Percentiles rank a stretch among this genome's conserved stretches.
Conservation (phyloP, 2,329 filamentous ascomycete genomes). For the Hirsutella minnesotensis region DNA sequence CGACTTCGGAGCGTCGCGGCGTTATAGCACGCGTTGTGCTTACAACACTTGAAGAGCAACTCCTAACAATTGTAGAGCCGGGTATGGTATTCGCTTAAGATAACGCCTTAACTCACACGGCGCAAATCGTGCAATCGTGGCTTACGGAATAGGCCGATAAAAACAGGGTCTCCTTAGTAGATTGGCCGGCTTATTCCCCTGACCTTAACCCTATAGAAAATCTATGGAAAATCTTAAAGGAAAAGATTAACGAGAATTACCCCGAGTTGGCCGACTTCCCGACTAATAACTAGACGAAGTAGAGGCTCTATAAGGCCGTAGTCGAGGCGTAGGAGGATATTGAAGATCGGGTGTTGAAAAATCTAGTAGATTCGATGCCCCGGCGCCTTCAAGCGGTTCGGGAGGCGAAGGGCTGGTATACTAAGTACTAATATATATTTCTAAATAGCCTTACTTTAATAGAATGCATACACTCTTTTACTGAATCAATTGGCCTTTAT, state of each 20-base stretch:
- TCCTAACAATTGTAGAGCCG: too few relatives aligned
- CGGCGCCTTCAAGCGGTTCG: neutral
- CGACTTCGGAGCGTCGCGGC: too few relatives aligned
- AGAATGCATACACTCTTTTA: too few relatives aligned
- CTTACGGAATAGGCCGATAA: neutral
- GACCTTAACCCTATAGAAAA: too few relatives aligned
- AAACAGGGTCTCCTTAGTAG: constrained; percentile 1
- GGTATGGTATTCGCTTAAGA: too few relatives aligned
- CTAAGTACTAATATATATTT: neutral
- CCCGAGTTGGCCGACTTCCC: constrained; percentile 1
- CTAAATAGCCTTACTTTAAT: too few relatives aligned
- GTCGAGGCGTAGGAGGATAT: too few relatives aligned
- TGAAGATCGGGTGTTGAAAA: constrained; percentile 4
- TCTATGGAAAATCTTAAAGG: constrained; percentile 5
- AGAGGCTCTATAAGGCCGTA: too few relatives aligned
- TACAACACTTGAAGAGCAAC: too few relatives aligned
- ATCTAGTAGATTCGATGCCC: constrained; percentile 1
- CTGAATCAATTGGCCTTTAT: too few relatives aligned
- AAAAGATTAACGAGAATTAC: constrained; percentile 3
- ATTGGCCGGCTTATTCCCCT: too few relatives aligned
- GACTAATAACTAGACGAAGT: neutral
- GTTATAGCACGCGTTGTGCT: too few relatives aligned
- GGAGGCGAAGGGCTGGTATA: constrained; percentile 1
- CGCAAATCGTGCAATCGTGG: neutral
- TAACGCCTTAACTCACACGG: neutral